Evolutionary conservation across 2,329 filamentous ascomycete genomes (phyloP).

Genomic region (Diaporthe nobilis): DNA sequence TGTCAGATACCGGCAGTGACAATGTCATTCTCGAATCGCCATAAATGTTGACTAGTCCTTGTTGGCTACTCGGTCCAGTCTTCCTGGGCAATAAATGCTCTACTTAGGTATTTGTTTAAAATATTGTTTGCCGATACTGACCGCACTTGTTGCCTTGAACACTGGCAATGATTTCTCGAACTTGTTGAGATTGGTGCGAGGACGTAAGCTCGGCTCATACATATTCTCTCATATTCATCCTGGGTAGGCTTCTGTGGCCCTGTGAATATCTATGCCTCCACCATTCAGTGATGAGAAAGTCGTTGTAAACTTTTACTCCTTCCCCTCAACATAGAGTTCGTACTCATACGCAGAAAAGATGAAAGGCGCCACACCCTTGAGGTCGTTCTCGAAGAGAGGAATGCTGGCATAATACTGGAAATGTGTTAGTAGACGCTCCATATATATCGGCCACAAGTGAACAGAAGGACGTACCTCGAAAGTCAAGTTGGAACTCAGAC

Average conservation of each 20-base stretch:
- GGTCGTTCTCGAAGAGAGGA: constrained; percentile 18
- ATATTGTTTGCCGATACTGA: no score
- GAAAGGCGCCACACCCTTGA: constrained; percentile 4
- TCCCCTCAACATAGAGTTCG: constrained; percentile 3
- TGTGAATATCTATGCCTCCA: background rate
- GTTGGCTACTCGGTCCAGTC: no score
- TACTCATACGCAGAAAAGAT: constrained; percentile 13
- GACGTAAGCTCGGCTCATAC: background rate
- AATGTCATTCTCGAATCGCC: no score
- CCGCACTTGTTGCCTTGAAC: no score
- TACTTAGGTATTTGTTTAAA: no score
- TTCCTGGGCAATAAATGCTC: no score
- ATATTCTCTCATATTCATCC: background rate
- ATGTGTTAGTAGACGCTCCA: background rate
- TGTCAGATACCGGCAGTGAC: no score
- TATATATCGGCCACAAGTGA: rapidly evolving
- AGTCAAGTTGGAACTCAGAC: constrained; percentile 6
- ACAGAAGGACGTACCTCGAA: background rate
- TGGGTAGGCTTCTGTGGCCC: background rate
- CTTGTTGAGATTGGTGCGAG: no score
- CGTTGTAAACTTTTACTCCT: background rate
- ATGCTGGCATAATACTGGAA: constrained; percentile 13
- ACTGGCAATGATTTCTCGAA: no score
- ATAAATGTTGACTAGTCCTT: no score
- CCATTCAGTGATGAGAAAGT: rapidly evolving